Evolutionary conservation across 805 yeast species (phyloP).

Genomic region (Lipomyces kockii): DNA sequence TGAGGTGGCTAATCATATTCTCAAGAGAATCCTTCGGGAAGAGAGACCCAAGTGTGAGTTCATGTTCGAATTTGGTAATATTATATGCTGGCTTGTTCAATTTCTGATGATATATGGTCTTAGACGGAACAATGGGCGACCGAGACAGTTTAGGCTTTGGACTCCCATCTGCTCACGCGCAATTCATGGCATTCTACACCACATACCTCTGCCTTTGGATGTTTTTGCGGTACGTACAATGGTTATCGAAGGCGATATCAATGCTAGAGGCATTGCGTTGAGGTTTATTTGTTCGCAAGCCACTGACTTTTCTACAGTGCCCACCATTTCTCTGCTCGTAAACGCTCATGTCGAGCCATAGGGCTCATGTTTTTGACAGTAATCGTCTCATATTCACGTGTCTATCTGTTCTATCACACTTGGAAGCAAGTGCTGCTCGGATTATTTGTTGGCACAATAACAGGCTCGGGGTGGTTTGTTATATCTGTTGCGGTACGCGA

Average conservation of each 20-base stretch:
- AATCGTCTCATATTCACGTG: conserved; percentile 46
- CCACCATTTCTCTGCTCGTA: conserved; percentile 41
- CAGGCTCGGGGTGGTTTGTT: conserved; percentile 64
- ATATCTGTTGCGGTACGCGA: conserved; percentile 62
- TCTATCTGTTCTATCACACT: conserved; percentile 79
- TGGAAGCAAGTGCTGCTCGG: conserved; percentile 77
- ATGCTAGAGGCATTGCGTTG: not conserved
- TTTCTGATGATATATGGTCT: not conserved
- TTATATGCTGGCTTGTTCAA: not conserved
- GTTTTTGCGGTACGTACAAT: conserved; percentile 28
- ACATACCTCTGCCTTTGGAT: conserved; percentile 47
- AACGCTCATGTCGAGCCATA: conserved; percentile 39
- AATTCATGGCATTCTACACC: conserved; percentile 84
- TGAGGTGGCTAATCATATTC: conserved; percentile 70
- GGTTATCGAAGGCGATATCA: not conserved
- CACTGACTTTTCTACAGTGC: conserved; percentile 30
- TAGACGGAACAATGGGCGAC: conserved; percentile 13
- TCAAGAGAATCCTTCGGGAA: conserved; percentile 67
- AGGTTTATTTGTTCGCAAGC: not conserved
- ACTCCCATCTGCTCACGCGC: conserved; percentile 97
- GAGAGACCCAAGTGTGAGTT: conserved; percentile 63
- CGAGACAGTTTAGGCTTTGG: conserved; percentile 67
- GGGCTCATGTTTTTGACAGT: conserved; percentile 41
- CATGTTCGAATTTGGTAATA: conserved; percentile 31
- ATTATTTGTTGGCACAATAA: conserved; percentile 58